Percentiles rank a stretch among this genome's conserved stretches.
Evolutionary conservation across 805 yeast species (phyloP).

Genomic region (Pichia deserticola): DNA sequence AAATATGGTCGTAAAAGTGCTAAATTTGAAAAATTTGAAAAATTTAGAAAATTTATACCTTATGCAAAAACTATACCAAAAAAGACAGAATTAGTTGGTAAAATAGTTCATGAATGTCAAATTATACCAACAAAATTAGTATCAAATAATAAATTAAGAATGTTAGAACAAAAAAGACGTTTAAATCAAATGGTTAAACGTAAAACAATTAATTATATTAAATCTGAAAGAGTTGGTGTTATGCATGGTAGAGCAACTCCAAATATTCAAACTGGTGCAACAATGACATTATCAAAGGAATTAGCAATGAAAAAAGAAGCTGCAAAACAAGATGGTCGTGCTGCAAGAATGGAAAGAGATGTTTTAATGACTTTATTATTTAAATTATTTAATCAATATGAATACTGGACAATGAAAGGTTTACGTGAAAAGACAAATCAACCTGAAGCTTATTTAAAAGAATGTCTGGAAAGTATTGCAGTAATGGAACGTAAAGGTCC

Average conservation of each 20-base stretch:
- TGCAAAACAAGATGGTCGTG: conserved; percentile 65
- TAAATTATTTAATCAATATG: conserved; percentile 87
- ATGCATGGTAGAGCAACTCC: conserved; percentile 83
- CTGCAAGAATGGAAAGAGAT: conserved; percentile 89
- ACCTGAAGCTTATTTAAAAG: conserved; percentile 90
- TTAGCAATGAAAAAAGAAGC: conserved; percentile 47
- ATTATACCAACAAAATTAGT: conserved; percentile 73
- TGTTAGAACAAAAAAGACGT: conserved; percentile 35
- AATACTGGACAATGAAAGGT: conserved; percentile 94
- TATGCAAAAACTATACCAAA: conserved; percentile 83
- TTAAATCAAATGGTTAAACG: conserved; percentile 31
- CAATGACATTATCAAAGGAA: conserved; percentile 61
- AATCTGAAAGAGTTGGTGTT: conserved; percentile 72
- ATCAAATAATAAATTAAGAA: conserved; percentile 55
- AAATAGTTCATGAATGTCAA: conserved; percentile 87
- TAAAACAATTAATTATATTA: conserved; percentile 48
- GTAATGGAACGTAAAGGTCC: conserved; percentile 90
- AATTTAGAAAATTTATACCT: conserved; percentile 47
- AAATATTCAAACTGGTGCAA: conserved; percentile 59
- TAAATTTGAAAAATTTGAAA: conserved; percentile 10
- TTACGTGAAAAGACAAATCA: conserved; percentile 89
- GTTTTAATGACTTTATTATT: conserved; percentile 84
- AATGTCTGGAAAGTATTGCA: conserved; percentile 85
- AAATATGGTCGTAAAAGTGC: conserved; percentile 3
- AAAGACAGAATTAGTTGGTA: conserved; percentile 79